Conservation (phyloP, 2,329 filamentous ascomycete species). For the Bisporella sp. region DNA sequence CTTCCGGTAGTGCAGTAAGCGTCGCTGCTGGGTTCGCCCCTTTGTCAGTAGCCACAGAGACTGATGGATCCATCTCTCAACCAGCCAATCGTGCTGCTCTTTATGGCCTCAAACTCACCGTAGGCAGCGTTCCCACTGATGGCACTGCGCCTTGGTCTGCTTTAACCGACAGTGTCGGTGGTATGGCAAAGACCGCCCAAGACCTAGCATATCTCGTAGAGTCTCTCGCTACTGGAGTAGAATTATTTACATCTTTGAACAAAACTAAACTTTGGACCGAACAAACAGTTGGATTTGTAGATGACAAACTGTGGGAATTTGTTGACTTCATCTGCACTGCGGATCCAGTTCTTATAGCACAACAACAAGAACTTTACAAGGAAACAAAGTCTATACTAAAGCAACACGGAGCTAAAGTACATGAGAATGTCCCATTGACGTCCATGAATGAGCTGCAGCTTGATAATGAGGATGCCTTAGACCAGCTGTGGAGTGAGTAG, state of each 20-base stretch:
- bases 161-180: background rate
- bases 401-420: too few relatives aligned
- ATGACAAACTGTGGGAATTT: background rate
- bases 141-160: background rate
- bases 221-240: background rate
- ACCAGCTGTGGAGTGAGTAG: too few relatives aligned
- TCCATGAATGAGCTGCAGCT: too few relatives aligned
- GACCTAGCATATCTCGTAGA: background rate
- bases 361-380: background rate
- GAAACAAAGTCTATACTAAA: too few relatives aligned
- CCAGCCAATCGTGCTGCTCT: conserved; percentile 35
- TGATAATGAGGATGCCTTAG: too few relatives aligned
- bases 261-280: background rate
- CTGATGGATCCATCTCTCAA: conserved; percentile 53
- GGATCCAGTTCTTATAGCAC: background rate
- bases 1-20: conserved; percentile 52
- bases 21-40: conserved; percentile 20
- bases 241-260: background rate
- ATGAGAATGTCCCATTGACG: too few relatives aligned
- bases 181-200: background rate
- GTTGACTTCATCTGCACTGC: background rate
- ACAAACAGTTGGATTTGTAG: background rate
- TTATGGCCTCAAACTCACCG: background rate
- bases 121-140: background rate
- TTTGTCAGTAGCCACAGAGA: conserved; percentile 51